Evolutionary conservation across 108 stramenopile species (phyloP), one percentile per base, ranked within the genome.

Genomic region (Skeletonema potamos): DNA sequence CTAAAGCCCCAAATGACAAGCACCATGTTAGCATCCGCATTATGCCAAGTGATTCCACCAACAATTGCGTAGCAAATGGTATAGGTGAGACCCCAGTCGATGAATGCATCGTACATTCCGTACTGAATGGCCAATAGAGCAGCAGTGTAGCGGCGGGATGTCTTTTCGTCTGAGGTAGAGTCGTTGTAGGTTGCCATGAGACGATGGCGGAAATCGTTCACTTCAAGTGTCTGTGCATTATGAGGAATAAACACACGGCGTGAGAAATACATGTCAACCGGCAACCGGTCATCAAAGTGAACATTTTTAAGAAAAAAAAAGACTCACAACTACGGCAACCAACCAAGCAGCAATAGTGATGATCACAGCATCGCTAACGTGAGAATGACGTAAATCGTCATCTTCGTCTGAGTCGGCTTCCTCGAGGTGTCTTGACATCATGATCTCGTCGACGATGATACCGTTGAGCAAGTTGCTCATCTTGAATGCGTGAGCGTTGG

Each of bases 171-270:
- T 51, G 48, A 6, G 4, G 20, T 51, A 22, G 48, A 51, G 6
- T 24, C 48, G 4, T 51, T 6, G 22, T 24, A 51, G 22, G 48
- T 51, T 4, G 48, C 48, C 48, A 51, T 51, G 48, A 73, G 64
- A 7, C 58, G 64, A 18, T 73, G 73, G 6, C 64, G 37, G 62
- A 73, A 73, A 34, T 73, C 73, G 24, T 73, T 73, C 18, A 73
- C 27, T 66, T 73, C 73, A 22, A 73, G 73, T 4, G 73, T 73
- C 64, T 51, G 48, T 28, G 26, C 13, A 18, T 2, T 13, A 13
- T n/a, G 13, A 18, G 18, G 13, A 66, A 54, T n/a, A 10, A 28
- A 30, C 17, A 13, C 0, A 48, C 4, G 27, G 7, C 6, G 37
- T 20, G n/a, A 64, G 39, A 41, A 43, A 54, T 10, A 46, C 54